Evolutionary conservation across 306 rosid species (phyloP), one percentile per base, ranked within the genome.

Genomic region (Acacia confusa): DNA sequence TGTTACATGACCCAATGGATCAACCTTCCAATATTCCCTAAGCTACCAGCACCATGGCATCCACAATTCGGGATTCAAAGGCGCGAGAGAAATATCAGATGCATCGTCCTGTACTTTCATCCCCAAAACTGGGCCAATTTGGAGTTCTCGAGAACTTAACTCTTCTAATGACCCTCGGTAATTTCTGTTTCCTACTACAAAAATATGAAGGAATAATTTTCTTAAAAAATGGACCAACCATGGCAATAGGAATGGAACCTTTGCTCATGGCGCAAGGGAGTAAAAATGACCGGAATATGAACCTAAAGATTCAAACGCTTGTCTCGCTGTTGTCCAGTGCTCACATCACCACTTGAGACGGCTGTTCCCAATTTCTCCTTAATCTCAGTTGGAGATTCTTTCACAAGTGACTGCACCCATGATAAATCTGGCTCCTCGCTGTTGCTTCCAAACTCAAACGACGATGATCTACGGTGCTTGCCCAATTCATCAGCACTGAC

Each of bases 331-430:
- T 77, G 61, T 48, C 65, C 75, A 81, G 82, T 52, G 82, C n/a
- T 68, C 73, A 68, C 9, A 82, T 85, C 70, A 71, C 38, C 88
- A 78, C 79, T 78, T 6, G 94, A 70, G 61, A 70, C 81, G 5
- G 84, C 70, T 20, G 83, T 78, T 67, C 85, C 78, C 70, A 84
- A 76, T 82, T 83, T 91, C 58, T 90, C 98, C 83, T 90, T 94
- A 53, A 84, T 77, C 58, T 94, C 98, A 10, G 90, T 90, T 43
- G 97, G 97, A 85, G 97, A 90, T 83, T 94, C 97, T 81, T 91
- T 92, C 67, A 94, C 98, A 22, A 94, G 98, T 28, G 97, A 94
- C 70, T 94, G 98, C 83, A 94, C 97, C 98, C 98, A 94, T 9
- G 98, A 94, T 27, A 94, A 83, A 86, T 94, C 97, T 1, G 98